Base-by-base conservation (phyloP, 495 filamentous ascomycete genomes). In the Trichoderma orchidacearum region DNA sequence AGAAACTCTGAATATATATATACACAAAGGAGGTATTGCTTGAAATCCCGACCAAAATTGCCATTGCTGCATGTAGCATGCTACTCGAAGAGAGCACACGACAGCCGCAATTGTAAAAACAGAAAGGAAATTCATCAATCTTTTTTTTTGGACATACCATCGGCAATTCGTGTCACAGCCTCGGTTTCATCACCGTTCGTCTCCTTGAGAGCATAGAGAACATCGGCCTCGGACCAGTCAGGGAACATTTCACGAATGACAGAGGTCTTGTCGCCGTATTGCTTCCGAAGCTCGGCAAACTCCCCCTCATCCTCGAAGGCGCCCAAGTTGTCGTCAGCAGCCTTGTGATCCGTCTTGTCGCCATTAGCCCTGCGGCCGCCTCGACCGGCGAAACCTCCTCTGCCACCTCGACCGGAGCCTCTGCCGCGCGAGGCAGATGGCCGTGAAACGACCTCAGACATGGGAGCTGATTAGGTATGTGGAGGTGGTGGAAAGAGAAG, bases 201-300 rank as follows among this genome's bases (percentile, higher is more conserved):
- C 74, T 99, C 93, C 67, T 93, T 80, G 57, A 99, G 75, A 53
- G 90, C 90, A 62, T 90, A 90, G 52, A 96, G 81, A 52, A 97
- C 79, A 66, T 97, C 90, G 64, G 93, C 87, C 59, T 91, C 84
- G 52, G 91, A 87, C 91, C 90, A 95, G 68, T 87, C 82, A 27
- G 89, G 81, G 75, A 95, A 95, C 74, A 97, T 80, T 65, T 95
- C 92, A 68, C 87, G 89, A 65, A 97, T 82, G 58, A 77, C 82
- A 53, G 70, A 73, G 60, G 96, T 74, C 69, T 90, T 84, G 60
- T 69, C 64, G 60, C 84, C 77, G 68, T 95, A 95, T 63, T 86
- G 81, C 74, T 85, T 88, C 79, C 94, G 95, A 70, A 97, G 82
- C 68, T 93, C 80, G 56, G 85, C 89, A 55, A 97, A 76, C 72